Base-by-base conservation (phyloP, 768 basidiomycete genomes). In the Lactarius pseudohatsudake region DNA sequence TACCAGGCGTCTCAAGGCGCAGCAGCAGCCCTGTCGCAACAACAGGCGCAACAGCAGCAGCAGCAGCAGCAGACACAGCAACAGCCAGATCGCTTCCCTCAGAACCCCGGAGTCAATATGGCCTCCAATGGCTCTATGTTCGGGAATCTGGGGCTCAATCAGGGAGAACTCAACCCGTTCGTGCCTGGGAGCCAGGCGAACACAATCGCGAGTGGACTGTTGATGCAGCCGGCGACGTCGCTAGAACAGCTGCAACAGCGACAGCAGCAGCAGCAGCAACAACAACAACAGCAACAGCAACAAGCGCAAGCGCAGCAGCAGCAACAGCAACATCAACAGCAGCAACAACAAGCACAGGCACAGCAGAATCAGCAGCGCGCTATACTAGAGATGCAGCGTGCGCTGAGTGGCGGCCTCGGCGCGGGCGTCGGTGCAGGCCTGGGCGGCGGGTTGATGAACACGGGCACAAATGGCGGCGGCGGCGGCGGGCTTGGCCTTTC, bases 141-240 rank as follows among this genome's bases (percentile, higher is more conserved):
- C 38, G 67, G 59, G 57, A 68, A 54, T 47, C 64, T 65, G 34
- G 57, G 28, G n/a, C 59, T 60, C n/a, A 69, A 69, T 59, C 66
- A 68, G 22, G 67, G 60, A 4, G 69, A 70, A 56, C 59, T 70
- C 40, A 70, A 70, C 36, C 69, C 69, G 0, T 70, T 70, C 58
- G 56, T 70, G 4, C 69, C 69, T 11, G 67, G 67, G 18, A 64
- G 67, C 5, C 64, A 69, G 36, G 69, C 69, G 30, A 70, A 68
- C 36, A 30, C 62, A 16, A 62, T 68, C 5, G 47, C 66, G 43
- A 68, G 63, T 28, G 67, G 67, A 11, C 45, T 70, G 10, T 32
- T 69, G 26, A 59, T 16, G 18, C 65, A 67, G 16, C 53, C 61
- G 6, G 8, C 54, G 36, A 15, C 63, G 16, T 59, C 45, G 4